A percentile compares a stretch with the other conserved stretches of the same genome.
Evolutionary conservation across 2,329 filamentous ascomycete genomes (phyloP).

Genomic region (Ophiocordyceps robertsii): DNA sequence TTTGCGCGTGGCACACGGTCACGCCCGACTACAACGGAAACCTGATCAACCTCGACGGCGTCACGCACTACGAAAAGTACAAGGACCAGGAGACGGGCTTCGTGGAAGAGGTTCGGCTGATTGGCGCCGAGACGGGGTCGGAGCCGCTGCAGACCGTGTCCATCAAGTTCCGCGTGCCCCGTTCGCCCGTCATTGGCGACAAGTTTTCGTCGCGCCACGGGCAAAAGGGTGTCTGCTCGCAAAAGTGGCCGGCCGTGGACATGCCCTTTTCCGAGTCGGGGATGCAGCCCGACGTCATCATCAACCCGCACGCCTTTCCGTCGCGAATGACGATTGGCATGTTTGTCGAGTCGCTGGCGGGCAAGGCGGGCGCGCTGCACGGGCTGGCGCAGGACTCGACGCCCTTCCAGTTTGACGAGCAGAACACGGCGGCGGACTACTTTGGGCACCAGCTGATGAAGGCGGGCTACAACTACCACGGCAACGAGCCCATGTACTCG

Average conservation of each 20-base stretch:
- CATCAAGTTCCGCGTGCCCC: conserved; percentile 84
- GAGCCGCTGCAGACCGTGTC: conserved; percentile 81
- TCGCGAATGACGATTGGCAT: conserved; percentile 99
- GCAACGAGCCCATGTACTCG: conserved; percentile 97
- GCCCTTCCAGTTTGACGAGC: conserved; percentile 87
- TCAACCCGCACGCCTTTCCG: conserved; percentile 98
- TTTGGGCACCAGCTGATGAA: conserved; percentile 93
- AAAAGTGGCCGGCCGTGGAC: conserved; percentile 86
- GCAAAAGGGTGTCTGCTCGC: conserved; percentile 92
- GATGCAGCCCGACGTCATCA: conserved; percentile 95
- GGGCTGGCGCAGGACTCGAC: conserved; percentile 93
- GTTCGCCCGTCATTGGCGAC: conserved; percentile 87
- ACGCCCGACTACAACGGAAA: conserved; percentile 65
- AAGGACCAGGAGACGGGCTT: conserved; percentile 83
- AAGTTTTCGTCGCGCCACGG: conserved; percentile 98
- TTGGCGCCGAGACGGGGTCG: conserved; percentile 70
- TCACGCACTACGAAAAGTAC: conserved; percentile 85
- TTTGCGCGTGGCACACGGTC: conserved; percentile 85
- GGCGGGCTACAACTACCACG: conserved; percentile 95
- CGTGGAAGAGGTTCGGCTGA: conserved; percentile 83
- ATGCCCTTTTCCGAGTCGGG: conserved; percentile 96
- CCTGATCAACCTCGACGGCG: conserved; percentile 72
- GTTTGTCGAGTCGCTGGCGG: conserved; percentile 94
- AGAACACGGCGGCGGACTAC: conserved; percentile 83
- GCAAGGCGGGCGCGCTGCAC: conserved; percentile 87